Percentiles rank a stretch among this genome's conserved stretches.
Evolutionary conservation across 2,329 filamentous ascomycete genomes (phyloP).

Genomic region (Epichloe gansuensis): DNA sequence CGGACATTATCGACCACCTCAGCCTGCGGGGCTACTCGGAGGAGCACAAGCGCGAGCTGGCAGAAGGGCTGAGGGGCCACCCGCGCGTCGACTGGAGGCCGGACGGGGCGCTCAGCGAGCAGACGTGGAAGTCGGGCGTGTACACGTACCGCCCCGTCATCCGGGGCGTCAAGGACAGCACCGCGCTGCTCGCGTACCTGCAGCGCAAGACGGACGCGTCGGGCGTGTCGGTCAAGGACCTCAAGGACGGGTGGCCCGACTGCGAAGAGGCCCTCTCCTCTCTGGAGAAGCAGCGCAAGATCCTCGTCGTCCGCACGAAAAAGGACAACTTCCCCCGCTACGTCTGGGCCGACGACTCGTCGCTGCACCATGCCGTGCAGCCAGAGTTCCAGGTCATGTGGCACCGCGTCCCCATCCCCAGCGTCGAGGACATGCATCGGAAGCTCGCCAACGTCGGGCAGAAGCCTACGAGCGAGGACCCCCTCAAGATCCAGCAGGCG

Average conservation of each 20-base stretch:
- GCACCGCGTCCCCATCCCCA: conserved; percentile 66
- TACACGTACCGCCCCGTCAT: conserved; percentile 78
- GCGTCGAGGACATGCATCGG: conserved; percentile 61
- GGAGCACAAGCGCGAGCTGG: conserved; percentile 49
- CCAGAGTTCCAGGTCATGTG: conserved; percentile 74
- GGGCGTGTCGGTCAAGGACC: conserved; percentile 72
- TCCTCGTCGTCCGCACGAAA: conserved; percentile 79
- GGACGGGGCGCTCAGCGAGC: conserved; percentile 46
- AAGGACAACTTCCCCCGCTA: conserved; percentile 83
- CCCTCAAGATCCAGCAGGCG: conserved; percentile 31
- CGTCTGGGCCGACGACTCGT: conserved; percentile 81
- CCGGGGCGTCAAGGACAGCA: conserved; percentile 60
- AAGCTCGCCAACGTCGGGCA: conserved; percentile 66
- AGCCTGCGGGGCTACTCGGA: conserved; percentile 53
- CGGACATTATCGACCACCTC: conserved; percentile 69
- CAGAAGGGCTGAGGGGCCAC: conserved; percentile 53
- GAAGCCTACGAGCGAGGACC: conserved; percentile 74
- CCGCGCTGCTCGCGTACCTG: conserved; percentile 66
- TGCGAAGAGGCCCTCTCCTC: conserved; percentile 66
- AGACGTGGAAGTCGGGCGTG: conserved; percentile 54
- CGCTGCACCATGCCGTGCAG: conserved; percentile 63
- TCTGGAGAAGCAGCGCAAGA: conserved; percentile 64
- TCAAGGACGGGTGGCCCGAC: conserved; percentile 91
- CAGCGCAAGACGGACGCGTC: conserved; percentile 70
- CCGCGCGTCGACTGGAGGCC: conserved; percentile 45